phyloP scores from a whole-genome alignment of 208 protist genomes.

The Leishmania tarentolae region DNA sequence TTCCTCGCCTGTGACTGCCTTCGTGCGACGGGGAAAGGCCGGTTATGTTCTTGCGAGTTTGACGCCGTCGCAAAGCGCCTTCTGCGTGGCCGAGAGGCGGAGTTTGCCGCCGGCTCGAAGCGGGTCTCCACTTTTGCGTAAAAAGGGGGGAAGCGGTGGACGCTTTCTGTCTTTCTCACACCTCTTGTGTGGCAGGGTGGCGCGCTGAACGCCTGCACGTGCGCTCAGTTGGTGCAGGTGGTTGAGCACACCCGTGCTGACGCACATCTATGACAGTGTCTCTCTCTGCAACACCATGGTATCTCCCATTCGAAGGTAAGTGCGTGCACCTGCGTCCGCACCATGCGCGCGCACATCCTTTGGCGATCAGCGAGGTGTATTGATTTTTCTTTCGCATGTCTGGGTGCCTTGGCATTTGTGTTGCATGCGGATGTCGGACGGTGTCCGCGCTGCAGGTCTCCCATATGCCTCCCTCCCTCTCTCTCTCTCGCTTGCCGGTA shows the following conservation, averaged over 20 bases:
- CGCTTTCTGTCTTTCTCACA: not conserved
- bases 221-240: not conserved
- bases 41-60: constrained; percentile 74
- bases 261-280: no score
- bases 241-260: no score
- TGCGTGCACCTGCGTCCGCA: not conserved
- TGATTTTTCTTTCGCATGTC: not conserved
- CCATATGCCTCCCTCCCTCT: not conserved
- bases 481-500: not conserved
- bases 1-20: constrained; percentile 73
- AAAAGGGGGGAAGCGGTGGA: no score
- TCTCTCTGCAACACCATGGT: no score
- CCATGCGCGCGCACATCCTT: not conserved
- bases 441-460: not conserved
- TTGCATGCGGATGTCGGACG: not conserved
- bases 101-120: constrained; percentile 21
- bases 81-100: constrained; percentile 29
- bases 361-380: not conserved
- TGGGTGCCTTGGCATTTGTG: not conserved
- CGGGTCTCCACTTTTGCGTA: not conserved
- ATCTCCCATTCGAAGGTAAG: not conserved
- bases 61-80: constrained; percentile 50
- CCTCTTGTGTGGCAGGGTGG: not conserved
- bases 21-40: constrained; percentile 48
- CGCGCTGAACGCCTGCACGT: not conserved